Conservation (phyloP, 148 eudicot genomes). For the Silene latifolia region DNA sequence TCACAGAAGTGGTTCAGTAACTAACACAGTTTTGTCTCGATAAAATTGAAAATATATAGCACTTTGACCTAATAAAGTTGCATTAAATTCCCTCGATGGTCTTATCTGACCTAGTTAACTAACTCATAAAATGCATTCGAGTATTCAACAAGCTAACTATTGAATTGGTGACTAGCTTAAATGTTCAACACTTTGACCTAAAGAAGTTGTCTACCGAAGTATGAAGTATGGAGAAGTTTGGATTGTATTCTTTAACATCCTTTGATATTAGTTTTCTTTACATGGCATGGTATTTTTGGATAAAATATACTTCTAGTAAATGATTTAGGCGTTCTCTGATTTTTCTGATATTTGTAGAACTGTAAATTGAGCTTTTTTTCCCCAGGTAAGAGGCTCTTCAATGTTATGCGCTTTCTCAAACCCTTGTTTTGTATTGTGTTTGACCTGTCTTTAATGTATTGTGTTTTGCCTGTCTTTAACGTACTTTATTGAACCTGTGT, state of each 20-base stretch:
- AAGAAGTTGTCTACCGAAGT: neutral
- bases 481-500: neutral
- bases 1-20: neutral
- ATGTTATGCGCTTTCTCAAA: neutral
- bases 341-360: slow-evolving; percentile 1
- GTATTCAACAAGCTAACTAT: neutral
- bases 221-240: neutral
- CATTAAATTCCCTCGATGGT: no score
- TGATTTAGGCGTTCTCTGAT: neutral
- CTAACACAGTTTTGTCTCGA: neutral
- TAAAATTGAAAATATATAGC: neutral
- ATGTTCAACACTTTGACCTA: neutral
- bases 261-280: neutral
- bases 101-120: neutral
- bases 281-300: neutral
- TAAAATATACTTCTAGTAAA: neutral
- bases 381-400: neutral
- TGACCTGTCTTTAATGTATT: neutral
- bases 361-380: neutral
- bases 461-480: no score
- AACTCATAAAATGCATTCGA: neutral
- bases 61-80: no score
- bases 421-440: neutral
- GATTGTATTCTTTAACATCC: neutral
- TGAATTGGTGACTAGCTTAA: neutral